Evolutionary conservation across 2,329 filamentous ascomycete genomes (phyloP).

Genomic region (Sphaerulina musiva): DNA sequence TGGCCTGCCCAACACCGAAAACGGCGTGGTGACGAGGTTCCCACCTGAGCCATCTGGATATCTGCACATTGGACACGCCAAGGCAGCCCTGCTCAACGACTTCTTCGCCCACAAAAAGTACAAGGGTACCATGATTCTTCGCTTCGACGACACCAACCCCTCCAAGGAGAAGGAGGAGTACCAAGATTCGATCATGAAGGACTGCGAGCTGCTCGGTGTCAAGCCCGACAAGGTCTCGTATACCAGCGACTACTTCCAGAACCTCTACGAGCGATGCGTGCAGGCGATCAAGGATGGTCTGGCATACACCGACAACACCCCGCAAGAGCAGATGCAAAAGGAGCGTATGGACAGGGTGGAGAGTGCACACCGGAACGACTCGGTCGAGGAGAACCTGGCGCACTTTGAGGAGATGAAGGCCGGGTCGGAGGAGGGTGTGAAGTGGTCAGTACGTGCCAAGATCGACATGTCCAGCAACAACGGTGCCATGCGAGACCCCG

Average conservation of each 20-base stretch:
- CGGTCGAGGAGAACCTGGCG: constrained; percentile 74
- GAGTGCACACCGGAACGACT: constrained; percentile 70
- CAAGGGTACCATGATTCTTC: constrained; percentile 80
- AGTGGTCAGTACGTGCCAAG: constrained; percentile 91
- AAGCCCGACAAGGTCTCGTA: constrained; percentile 80
- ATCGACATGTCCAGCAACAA: constrained; percentile 87
- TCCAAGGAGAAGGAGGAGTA: constrained; percentile 96
- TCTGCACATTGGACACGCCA: constrained; percentile 91
- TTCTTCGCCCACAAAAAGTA: constrained; percentile 95
- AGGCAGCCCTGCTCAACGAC: constrained; percentile 87
- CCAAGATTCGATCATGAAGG: constrained; percentile 87
- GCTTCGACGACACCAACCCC: constrained; percentile 96
- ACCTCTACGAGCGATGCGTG: constrained; percentile 79
- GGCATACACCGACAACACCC: constrained; percentile 91
- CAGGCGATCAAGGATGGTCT: constrained; percentile 78
- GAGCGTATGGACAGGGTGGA: constrained; percentile 79
- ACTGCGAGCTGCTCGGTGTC: constrained; percentile 85
- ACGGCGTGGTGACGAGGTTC: constrained; percentile 87
- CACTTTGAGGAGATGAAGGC: constrained; percentile 92
- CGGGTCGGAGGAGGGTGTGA: constrained; percentile 68
- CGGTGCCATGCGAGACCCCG: constrained; percentile 91
- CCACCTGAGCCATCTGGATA: constrained; percentile 93
- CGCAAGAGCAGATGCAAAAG: constrained; percentile 77
- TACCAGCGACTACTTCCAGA: constrained; percentile 92
- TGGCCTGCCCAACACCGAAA: constrained; percentile 72